These are phyloP conservation scores for Aristolochia fimbriata DNA, from an alignment of 164 flowering plant species.

Conservation along the genomic window DNA sequence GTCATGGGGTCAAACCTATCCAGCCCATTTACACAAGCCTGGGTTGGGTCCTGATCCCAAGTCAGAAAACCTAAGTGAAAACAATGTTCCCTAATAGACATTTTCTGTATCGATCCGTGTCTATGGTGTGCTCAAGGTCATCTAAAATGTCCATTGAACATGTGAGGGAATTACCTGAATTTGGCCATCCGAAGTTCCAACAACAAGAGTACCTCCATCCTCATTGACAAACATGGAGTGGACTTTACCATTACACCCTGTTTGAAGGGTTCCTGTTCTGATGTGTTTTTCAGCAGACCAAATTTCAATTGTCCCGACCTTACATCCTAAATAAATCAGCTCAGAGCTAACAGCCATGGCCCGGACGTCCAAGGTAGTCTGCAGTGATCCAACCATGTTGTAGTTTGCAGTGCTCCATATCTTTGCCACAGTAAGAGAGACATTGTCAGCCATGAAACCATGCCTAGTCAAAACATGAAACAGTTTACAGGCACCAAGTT, in stretches of 20 bases:
- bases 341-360: constrained; percentile 59
- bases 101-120: neutral
- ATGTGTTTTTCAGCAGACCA: constrained; percentile 52
- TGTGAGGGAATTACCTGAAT: constrained; percentile 41
- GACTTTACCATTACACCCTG: constrained; percentile 36
- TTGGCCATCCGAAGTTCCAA: constrained; percentile 63
- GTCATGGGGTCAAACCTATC: too few relatives aligned
- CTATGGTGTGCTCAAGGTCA: neutral
- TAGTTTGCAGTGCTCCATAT: constrained; percentile 50
- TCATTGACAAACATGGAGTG: constrained; percentile 44
- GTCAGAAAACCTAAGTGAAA: too few relatives aligned
- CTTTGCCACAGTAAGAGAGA: constrained; percentile 20
- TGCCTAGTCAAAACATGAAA: too few relatives aligned
- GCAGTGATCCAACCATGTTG: constrained; percentile 39
- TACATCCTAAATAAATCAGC: constrained; percentile 63
- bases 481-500: too few relatives aligned
- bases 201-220: constrained; percentile 45
- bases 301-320: constrained; percentile 50
- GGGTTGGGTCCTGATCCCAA: too few relatives aligned
- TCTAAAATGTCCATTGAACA: neutral
- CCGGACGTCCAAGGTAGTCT: constrained; percentile 38
- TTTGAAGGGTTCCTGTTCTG: constrained; percentile 44
- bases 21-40: too few relatives aligned
- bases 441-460: neutral
- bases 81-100: too few relatives aligned